A percentile compares a stretch with the other conserved stretches of the same genome.
Evolutionary conservation across 768 basidiomycete genomes (phyloP).

Genomic region (Leccinum imitatum): DNA sequence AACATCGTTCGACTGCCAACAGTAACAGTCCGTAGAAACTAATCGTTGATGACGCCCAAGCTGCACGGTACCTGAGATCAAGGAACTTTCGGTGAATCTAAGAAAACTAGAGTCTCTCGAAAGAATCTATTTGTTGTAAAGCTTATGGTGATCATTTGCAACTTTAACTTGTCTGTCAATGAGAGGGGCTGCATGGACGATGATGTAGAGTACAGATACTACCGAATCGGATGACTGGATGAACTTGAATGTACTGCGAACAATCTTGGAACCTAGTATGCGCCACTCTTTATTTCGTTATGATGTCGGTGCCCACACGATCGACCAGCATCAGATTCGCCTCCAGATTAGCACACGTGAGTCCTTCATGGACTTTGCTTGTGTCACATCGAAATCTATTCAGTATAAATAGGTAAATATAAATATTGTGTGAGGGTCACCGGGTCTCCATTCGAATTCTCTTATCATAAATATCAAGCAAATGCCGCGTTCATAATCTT

Average conservation of each 20-base stretch:
- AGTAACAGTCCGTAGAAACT: too few relatives aligned
- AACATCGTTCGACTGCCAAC: too few relatives aligned
- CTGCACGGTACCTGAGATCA: too few relatives aligned
- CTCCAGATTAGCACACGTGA: neutral
- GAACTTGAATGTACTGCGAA: neutral
- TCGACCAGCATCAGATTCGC: neutral
- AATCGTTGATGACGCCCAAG: too few relatives aligned
- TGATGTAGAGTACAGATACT: constrained; percentile 70
- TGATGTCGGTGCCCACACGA: neutral
- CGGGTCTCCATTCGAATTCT: too few relatives aligned
- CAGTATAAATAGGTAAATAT: neutral
- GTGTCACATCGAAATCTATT: neutral
- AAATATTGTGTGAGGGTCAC: too few relatives aligned
- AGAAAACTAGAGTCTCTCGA: constrained; percentile 32
- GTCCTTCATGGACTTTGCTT: neutral
- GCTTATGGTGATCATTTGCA: constrained; percentile 23
- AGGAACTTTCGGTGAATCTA: too few relatives aligned
- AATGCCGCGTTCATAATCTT: neutral
- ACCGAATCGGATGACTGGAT: constrained; percentile 59
- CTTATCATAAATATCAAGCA: too few relatives aligned
- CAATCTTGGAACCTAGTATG: neutral
- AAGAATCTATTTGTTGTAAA: constrained; percentile 57
- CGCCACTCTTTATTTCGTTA: neutral
- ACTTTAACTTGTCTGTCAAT: constrained; percentile 1
- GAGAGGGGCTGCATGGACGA: constrained; percentile 36